Evolutionary conservation across 148 eudicot genomes (phyloP).

Genomic region (Rhododendron griersonianum): DNA sequence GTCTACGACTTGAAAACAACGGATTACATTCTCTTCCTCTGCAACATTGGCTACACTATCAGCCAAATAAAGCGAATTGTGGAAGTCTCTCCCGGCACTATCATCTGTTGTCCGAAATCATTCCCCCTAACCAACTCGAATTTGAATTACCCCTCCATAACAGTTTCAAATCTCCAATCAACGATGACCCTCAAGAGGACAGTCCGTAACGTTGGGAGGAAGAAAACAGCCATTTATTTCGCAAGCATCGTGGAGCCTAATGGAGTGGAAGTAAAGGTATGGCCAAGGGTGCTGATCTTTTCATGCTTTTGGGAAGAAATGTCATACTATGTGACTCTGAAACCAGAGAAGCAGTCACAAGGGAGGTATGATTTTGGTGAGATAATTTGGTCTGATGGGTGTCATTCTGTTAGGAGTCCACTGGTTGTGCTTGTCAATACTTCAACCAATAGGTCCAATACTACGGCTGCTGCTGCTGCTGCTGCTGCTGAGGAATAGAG

Average conservation of each 20-base stretch:
- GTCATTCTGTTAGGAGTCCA: conserved; percentile 42
- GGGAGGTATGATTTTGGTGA: conserved; percentile 52
- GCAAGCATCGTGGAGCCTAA: conserved; percentile 28
- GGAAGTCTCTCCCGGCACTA: neutral
- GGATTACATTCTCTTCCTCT: conserved; percentile 43
- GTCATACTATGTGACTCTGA: conserved; percentile 33
- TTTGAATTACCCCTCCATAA: conserved; percentile 46
- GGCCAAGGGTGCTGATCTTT: conserved; percentile 38
- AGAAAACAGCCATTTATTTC: conserved; percentile 29
- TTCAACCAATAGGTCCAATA: neutral
- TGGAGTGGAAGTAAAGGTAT: conserved; percentile 42
- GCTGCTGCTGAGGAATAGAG: neutral
- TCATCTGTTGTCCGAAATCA: conserved; percentile 12
- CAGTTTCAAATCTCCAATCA: conserved; percentile 27
- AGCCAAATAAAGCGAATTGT: conserved; percentile 21
- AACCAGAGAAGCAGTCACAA: conserved; percentile 31
- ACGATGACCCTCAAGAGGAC: conserved; percentile 34
- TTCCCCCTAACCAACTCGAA: conserved; percentile 9
- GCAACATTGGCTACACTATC: conserved; percentile 37
- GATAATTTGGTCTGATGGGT: conserved; percentile 44
- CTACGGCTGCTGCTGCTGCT: neutral
- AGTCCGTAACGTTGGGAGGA: conserved; percentile 32
- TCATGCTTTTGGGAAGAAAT: conserved; percentile 29
- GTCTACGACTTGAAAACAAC: conserved; percentile 35
- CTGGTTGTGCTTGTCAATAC: conserved; percentile 38